phyloP scores from a whole-genome alignment of 2,329 filamentous ascomycete genomes.

The Sporothrix brunneoviolacea region DNA sequence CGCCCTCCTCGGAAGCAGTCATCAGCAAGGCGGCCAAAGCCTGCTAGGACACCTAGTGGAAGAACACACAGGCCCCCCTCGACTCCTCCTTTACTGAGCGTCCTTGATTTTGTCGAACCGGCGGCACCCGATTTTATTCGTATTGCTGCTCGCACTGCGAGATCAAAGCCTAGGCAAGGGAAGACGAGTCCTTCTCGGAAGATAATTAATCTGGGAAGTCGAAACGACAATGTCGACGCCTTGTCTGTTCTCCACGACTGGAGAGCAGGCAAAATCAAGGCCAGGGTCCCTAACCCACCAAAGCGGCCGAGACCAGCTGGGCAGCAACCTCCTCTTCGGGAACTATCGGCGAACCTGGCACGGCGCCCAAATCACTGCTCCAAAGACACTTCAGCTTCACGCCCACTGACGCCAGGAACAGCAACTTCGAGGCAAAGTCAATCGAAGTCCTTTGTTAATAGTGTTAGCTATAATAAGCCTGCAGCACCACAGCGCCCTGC shows the following conservation, averaged over 20 bases:
- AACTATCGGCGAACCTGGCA: constrained; percentile 10
- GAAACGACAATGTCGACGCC: constrained; percentile 55
- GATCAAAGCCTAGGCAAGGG: constrained; percentile 40
- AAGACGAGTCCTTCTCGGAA: constrained; percentile 50
- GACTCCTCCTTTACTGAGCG: constrained; percentile 46
- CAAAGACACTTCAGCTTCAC: background rate
- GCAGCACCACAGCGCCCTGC: constrained; percentile 11
- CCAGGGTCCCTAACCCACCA: constrained; percentile 19
- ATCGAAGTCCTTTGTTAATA: background rate
- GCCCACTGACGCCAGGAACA: background rate
- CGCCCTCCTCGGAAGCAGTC: constrained; percentile 26
- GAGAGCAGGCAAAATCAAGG: constrained; percentile 46
- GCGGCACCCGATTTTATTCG: constrained; percentile 52
- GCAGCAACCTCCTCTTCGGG: constrained; percentile 1
- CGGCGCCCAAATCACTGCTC: background rate
- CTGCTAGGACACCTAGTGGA: background rate
- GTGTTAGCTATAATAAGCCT: background rate
- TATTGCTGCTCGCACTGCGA: constrained; percentile 54
- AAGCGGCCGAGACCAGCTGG: background rate
- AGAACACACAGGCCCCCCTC: background rate
- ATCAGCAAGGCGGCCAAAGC: background rate
- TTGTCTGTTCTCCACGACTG: constrained; percentile 47
- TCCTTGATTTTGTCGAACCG: constrained; percentile 51
- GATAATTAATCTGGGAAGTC: constrained; percentile 52
- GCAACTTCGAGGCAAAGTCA: background rate